Conservation (phyloP, 2,329 filamentous ascomycete species). For the Penicillium freii region DNA sequence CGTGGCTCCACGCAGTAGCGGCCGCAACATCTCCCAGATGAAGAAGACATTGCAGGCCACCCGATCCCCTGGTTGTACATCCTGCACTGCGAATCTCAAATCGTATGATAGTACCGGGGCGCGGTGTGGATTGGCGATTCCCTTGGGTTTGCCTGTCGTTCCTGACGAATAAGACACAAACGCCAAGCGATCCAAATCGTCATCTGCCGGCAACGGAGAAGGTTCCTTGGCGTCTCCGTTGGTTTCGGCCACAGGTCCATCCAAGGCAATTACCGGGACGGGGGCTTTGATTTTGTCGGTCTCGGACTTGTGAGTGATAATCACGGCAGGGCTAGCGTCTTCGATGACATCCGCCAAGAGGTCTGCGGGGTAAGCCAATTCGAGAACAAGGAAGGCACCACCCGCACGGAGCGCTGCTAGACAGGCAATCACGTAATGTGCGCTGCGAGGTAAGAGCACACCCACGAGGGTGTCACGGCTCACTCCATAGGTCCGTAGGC, state of each 20-base stretch:
- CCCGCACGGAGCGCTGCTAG: slow-evolving; percentile 75
- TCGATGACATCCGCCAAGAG: slow-evolving; percentile 73
- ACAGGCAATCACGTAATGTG: slow-evolving; percentile 76
- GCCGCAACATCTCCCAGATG: slow-evolving; percentile 79
- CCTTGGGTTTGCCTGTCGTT: slow-evolving; percentile 76
- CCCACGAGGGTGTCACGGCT: slow-evolving; percentile 72
- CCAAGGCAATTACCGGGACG: slow-evolving; percentile 62
- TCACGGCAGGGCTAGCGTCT: slow-evolving; percentile 68
- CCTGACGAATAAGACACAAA: slow-evolving; percentile 82
- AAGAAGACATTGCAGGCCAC: slow-evolving; percentile 90
- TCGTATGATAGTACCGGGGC: slow-evolving; percentile 73
- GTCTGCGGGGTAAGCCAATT: slow-evolving; percentile 73
- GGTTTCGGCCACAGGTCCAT: slow-evolving; percentile 42
- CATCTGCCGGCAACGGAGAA: slow-evolving; percentile 57
- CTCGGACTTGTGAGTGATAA: slow-evolving; percentile 67
- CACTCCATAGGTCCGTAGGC: slow-evolving; percentile 66
- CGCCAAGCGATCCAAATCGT: slow-evolving; percentile 70
- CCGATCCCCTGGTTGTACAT: slow-evolving; percentile 68
- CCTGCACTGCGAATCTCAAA: slow-evolving; percentile 66
- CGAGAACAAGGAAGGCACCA: slow-evolving; percentile 76
- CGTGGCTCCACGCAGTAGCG: slow-evolving; percentile 71
- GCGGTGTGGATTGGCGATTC: slow-evolving; percentile 75
- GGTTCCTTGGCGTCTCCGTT: slow-evolving; percentile 47
- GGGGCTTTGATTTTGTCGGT: slow-evolving; percentile 63
- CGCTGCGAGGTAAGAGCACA: slow-evolving; percentile 71